Conservation (phyloP, 2,329 filamentous ascomycete genomes). For the Colletotrichum shisoi region DNA sequence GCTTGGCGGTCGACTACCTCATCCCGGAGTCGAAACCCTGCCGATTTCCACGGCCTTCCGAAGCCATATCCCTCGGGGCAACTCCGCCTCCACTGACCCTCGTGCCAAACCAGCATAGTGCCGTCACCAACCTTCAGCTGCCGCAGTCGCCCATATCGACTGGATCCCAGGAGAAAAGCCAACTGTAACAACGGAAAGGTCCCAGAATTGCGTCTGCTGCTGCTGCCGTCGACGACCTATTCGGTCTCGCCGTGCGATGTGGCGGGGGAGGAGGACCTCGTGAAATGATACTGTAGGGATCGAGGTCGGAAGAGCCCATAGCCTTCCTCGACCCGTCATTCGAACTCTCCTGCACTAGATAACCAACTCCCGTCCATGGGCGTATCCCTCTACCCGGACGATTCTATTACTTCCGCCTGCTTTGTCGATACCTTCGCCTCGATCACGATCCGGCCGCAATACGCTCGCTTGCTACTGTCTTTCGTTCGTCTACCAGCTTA, state of each 20-base stretch:
- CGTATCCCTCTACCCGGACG: constrained; percentile 7
- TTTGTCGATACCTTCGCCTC: constrained; percentile 22
- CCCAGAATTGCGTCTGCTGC: constrained; percentile 39
- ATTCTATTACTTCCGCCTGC: constrained; percentile 11
- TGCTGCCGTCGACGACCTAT: constrained; percentile 33
- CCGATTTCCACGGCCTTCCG: constrained; percentile 5
- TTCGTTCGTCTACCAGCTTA: constrained; percentile 14
- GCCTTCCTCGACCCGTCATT: constrained; percentile 34
- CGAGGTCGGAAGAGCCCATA: constrained; percentile 45
- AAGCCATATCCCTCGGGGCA: constrained; percentile 28
- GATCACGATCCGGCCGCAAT: constrained; percentile 9
- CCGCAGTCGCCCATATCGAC: constrained; percentile 35
- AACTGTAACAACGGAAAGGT: constrained; percentile 30
- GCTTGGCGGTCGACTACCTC: neutral
- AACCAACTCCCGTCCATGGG: constrained; percentile 2
- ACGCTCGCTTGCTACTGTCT: constrained; percentile 30
- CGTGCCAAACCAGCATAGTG: constrained; percentile 16
- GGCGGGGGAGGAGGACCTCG: constrained; percentile 54
- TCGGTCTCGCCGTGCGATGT: constrained; percentile 53
- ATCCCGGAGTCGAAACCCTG: constrained; percentile 14
- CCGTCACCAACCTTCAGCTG: constrained; percentile 19
- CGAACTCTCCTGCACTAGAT: constrained; percentile 13
- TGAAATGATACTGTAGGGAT: constrained; percentile 50
- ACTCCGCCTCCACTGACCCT: constrained; percentile 11
- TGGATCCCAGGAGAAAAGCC: constrained; percentile 19